Conservation (phyloP, 2,329 filamentous ascomycete genomes). For the Raffaelea ambrosiae region DNA sequence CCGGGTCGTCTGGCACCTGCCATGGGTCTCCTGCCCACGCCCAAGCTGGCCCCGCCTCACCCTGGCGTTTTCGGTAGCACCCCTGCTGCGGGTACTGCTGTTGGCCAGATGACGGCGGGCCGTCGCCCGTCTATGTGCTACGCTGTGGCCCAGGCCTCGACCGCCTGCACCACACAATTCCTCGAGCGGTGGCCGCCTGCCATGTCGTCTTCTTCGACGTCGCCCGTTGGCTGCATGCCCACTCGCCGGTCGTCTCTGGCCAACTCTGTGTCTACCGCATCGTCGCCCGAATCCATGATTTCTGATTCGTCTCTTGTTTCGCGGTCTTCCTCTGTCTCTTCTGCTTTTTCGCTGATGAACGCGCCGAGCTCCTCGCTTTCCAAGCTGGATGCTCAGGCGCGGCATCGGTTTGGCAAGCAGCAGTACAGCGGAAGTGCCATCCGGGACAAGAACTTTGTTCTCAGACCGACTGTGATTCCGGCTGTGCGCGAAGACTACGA, state of each 20-base stretch:
- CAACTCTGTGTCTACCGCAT: conserved; percentile 53
- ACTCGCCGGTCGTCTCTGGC: conserved; percentile 54
- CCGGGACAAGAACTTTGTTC: conserved; percentile 36
- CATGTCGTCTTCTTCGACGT: conserved; percentile 33
- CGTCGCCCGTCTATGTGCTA: conserved; percentile 50
- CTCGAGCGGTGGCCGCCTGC: conserved; percentile 42
- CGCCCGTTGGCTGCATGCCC: conserved; percentile 41
- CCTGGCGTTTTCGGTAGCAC: conserved; percentile 43
- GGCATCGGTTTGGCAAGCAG: conserved; percentile 54
- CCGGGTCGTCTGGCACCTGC: conserved; percentile 41
- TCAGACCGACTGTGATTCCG: conserved; percentile 36
- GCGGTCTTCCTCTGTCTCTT: conserved; percentile 57
- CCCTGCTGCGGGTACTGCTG: conserved; percentile 46
- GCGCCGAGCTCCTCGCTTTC: conserved; percentile 38
- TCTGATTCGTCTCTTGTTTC: conserved; percentile 54
- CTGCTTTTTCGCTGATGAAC: conserved; percentile 50
- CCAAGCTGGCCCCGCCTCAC: conserved; percentile 48
- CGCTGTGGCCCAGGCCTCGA: conserved; percentile 49
- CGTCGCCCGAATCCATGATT: conserved; percentile 60
- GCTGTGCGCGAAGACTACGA: conserved; percentile 50
- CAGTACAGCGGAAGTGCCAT: conserved; percentile 23
- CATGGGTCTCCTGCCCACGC: conserved; percentile 48
- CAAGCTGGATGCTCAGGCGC: conserved; percentile 53
- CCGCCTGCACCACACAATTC: conserved; percentile 34
- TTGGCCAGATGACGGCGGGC: conserved; percentile 35